Evolutionary conservation across 805 yeast genomes (phyloP), one percentile per base, ranked within the genome.

Genomic region (Kluyveromyces siamensis): DNA sequence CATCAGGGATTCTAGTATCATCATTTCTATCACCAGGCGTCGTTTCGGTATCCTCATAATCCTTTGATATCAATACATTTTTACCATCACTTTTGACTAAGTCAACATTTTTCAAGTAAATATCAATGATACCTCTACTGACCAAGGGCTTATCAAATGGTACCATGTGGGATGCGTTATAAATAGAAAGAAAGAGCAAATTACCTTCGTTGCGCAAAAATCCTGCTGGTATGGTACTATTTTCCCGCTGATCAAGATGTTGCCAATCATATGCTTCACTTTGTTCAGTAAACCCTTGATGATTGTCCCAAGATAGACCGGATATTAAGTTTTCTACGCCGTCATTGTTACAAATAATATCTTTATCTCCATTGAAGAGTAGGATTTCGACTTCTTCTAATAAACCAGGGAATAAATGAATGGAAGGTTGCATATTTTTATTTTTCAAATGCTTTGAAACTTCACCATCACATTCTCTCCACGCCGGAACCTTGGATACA

Each of bases 141-240:
- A 77, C 73, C 42, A 74, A 79, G 1, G 93, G 85, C 46, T 78
- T 68, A 62, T 90, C 97, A 55, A 77, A 83, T 1, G 98, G 96
- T 25, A 89, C 93, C 98, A 93, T 91, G 62, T 93, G 98, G 3
- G 96, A 84, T 0, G 96, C 80, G 56, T 87, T 79, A 62, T 68
- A 77, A 1, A 91, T 79, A 49, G 80, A 79, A 33, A 86, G 80
- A 62, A 84, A 84, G 0, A 96, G 84, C 58, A 91, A 70, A 59
- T 87, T 87, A 53, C 87, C 73, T 44, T 81, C 90, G 56, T 51
- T 79, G 75, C 63, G 66, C 41, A 74, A 63, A 18, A 57, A 50
- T 5, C 83, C 84, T 1, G 72, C 73, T 1, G 55, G 42, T 19
- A 27, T 21, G 14, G 27, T 40, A n/a, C 54, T 56, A 50, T 62